phyloP scores from a whole-genome alignment of 129 eudicot genomes.

The Centaurea solstitialis region DNA sequence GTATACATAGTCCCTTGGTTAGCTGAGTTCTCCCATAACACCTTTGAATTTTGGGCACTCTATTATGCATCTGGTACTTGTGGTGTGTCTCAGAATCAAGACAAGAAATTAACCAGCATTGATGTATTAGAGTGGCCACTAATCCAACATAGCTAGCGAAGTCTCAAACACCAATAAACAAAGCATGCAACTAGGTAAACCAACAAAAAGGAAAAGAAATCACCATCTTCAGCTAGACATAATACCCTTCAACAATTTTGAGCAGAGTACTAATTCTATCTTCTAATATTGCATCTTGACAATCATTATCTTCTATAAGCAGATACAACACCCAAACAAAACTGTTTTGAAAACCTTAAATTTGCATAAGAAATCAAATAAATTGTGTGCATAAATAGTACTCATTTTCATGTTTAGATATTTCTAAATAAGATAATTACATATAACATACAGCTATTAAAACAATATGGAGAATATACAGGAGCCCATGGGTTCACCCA shows the following conservation, averaged over 20 bases:
- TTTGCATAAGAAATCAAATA: background rate
- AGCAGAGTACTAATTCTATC: background rate
- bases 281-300: background rate
- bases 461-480: background rate
- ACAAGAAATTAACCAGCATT: background rate
- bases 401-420: background rate
- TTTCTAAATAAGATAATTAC: background rate
- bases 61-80: too few relatives aligned
- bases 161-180: background rate
- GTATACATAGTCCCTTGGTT: too few relatives aligned
- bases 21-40: too few relatives aligned
- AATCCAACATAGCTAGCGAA: background rate
- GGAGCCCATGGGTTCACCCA: background rate
- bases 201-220: background rate
- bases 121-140: background rate
- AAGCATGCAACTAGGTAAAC: background rate
- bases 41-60: too few relatives aligned
- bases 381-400: background rate
- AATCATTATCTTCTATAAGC: background rate
- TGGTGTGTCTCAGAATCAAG: too few relatives aligned
- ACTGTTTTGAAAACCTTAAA: background rate
- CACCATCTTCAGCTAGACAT: background rate
- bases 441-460: background rate
- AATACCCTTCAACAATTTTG: background rate
- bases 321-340: background rate